Evolutionary conservation across 2,329 filamentous ascomycete species (phyloP), one percentile per base, ranked within the genome.

Genomic region (Aspergillus uvarum): DNA sequence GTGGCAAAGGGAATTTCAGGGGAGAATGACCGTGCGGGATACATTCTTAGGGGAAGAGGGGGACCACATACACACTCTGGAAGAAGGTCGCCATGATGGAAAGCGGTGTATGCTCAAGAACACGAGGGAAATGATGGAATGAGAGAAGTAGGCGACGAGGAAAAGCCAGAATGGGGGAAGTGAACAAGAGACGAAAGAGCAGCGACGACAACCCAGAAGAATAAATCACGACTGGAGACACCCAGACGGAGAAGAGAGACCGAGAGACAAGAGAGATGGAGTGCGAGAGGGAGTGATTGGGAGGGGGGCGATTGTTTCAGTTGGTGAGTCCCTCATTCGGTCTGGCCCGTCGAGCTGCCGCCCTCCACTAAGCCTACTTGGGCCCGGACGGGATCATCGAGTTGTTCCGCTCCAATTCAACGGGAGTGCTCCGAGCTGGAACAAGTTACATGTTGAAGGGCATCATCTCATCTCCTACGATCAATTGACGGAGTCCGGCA

Each of bases 31-130:
- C 59, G 64, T 64, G 63, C 62, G 62, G 62, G 66, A 58, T 62
- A 58, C 56, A 59, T 50, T 21, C 31, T 47, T 50, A 51, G 31
- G 54, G 32, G 35, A 47, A 56, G 54, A 60, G 58, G 58, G 35
- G 38, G 61, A 60, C 50, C 22, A 79, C 77, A 72, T 79, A 81
- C 80, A 81, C 79, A 65, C 78, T 80, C 69, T 80, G 79, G 56
- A 81, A 80, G 67, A 81, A 81, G 52, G 76, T 79, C 54, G 79
- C 76, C 80, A 81, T 81, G 56, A 58, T 75, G 60, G 21, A 11
- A 29, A 51, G 29, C 22, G 22, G 44, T n/a, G 21, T n/a, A 35
- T 12, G 31, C 19, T 35, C 51, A 19, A 35, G 1, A 52, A 19
- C 47, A 58, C n/a, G 56, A 26, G 54, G 35, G 22, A 19, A 55